These are phyloP conservation scores for Lagenidium giganteum DNA, from an alignment of 352 stramenopile genomes.

Conservation along the genomic window DNA sequence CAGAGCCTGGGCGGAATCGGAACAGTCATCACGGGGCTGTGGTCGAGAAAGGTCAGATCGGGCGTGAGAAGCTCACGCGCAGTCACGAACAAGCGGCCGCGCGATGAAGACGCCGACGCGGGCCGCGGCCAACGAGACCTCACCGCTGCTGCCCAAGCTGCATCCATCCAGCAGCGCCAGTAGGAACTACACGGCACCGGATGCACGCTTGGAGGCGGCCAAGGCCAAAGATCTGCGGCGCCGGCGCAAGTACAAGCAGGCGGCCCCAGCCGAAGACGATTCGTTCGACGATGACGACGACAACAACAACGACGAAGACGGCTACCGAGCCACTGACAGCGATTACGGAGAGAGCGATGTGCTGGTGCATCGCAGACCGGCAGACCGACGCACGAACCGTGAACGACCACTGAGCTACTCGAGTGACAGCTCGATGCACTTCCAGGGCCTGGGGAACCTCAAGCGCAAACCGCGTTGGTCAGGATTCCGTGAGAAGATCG, in stretches of 20 bases:
- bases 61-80: too few relatives aligned
- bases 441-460: slow-evolving; percentile 12
- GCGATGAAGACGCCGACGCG: slow-evolving; percentile 2
- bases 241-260: slow-evolving; percentile 1
- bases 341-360: neutral
- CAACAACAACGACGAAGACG: slow-evolving; percentile 3
- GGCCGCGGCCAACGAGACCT: too few relatives aligned
- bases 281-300: slow-evolving; percentile 1
- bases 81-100: too few relatives aligned
- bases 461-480: slow-evolving; percentile 31
- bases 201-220: neutral
- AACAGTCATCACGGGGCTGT: too few relatives aligned
- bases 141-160: slow-evolving; percentile 11
- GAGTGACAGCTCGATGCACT: slow-evolving; percentile 1
- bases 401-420: slow-evolving; percentile 9
- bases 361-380: neutral
- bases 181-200: too few relatives aligned
- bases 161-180: neutral
- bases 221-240: neutral
- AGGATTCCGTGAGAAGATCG: slow-evolving; percentile 26
- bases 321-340: slow-evolving; percentile 3
- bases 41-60: too few relatives aligned
- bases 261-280: slow-evolving; percentile 1
- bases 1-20: too few relatives aligned
- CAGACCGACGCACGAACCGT: neutral